Base-by-base conservation (phyloP, 202 grass and related monocot species). In the Carex sylvatica region DNA sequence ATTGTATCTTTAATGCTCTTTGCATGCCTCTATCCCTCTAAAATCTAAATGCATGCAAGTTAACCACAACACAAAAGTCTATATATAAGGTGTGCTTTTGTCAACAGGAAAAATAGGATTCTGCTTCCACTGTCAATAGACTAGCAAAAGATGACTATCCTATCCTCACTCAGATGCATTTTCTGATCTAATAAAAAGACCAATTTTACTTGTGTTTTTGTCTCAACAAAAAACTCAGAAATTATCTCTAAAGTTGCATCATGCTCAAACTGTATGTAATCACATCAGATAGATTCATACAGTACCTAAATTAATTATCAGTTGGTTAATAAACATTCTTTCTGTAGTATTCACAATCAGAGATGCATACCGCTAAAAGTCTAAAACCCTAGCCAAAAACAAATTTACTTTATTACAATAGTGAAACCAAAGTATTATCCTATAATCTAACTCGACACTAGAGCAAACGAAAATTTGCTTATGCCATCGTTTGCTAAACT, bases 11-110 rank as follows among this genome's bases (percentile, higher is more conserved):
- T 33, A 33, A 33, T 33, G 33, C 23, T 1, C 4, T 36, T 18
- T 74, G 47, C 22, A 54, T 54, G 13, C 14, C 46, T 53, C 20
- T 4, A 1, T 23, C 18, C 23, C 46, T 74, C 71, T 53, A 74
- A 35, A 76, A 22, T 74, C 71, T 53, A 74, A 35, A 76, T 55
- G 13, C 22, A 74, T 74, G 20, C 46, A 74, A 74, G 38, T 47
- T n/a, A 71, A 47, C 9, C 9, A 71, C 40, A 47, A n/a, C 38
- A 24, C 20, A 51, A 52, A 26, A 52, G 11, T 47, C 9, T 47
- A 47, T 47, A 47, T 47, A 47, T 47, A 47, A 47, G 46, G 46
- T 12, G 46, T 47, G 9, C 46, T 47, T 47, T 47, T 47, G 46
- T 47, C 2, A 47, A 47, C 2, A 47, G 9, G 46, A 47, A 47